A percentile compares a stretch with the other conserved stretches of the same genome.
Evolutionary conservation across 306 rosid genomes (phyloP).

Genomic region (Rubus parviflorus): DNA sequence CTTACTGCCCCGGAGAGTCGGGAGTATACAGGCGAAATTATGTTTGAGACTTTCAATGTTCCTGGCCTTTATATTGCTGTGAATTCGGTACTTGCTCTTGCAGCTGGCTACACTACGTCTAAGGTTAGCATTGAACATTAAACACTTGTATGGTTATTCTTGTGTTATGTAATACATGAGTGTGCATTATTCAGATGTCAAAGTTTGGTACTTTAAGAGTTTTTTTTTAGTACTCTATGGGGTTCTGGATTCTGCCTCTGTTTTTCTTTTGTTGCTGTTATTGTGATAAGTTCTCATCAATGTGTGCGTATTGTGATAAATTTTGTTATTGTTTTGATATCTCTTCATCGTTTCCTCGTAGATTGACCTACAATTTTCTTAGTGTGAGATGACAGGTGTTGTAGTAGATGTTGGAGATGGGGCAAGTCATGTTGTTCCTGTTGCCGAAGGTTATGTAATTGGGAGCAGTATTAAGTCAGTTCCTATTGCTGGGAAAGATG

Average conservation of each 20-base stretch:
- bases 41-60: constrained; percentile 98
- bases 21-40: constrained; percentile 95
- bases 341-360: constrained; percentile 21
- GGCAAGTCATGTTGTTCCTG: constrained; percentile 92
- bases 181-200: too few relatives aligned
- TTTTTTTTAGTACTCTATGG: not conserved
- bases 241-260: too few relatives aligned
- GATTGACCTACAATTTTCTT: constrained; percentile 53
- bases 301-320: not conserved
- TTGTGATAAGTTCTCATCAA: not conserved
- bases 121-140: constrained; percentile 58
- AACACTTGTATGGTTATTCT: not conserved
- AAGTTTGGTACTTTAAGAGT: not conserved
- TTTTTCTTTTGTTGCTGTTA: constrained; percentile 16
- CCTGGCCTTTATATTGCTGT: constrained; percentile 97
- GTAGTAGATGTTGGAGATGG: constrained; percentile 98
- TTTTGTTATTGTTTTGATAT: not conserved
- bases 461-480: constrained; percentile 95
- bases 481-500: constrained; percentile 94
- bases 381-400: constrained; percentile 99
- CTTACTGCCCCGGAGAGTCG: constrained; percentile 96
- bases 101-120: constrained; percentile 97
- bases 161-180: not conserved
- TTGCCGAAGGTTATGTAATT: constrained; percentile 98
- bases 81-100: constrained; percentile 98